Evolutionary conservation across 345 rosid genomes (phyloP).

Genomic region (Viola odorata): DNA sequence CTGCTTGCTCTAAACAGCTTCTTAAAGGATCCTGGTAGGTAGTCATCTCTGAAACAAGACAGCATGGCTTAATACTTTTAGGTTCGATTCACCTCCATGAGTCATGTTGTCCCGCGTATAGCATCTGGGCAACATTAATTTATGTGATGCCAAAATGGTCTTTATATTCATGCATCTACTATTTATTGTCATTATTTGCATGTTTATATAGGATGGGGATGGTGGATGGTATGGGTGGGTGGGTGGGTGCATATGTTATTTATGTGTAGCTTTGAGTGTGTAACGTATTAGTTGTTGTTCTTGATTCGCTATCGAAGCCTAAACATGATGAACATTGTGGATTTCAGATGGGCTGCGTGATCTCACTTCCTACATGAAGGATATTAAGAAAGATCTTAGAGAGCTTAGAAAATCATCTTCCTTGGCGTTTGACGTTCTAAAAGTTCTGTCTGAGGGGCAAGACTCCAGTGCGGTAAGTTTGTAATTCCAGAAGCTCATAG

Average conservation of each 20-base stretch:
- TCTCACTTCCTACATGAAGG: constrained; percentile 39
- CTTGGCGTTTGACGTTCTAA: constrained; percentile 52
- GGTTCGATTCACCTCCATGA: background rate
- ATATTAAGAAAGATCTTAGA: constrained; percentile 51
- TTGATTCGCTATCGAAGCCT: constrained; percentile 2
- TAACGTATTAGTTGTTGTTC: background rate
- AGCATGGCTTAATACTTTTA: background rate
- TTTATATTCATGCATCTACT: too few relatives aligned
- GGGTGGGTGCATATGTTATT: background rate
- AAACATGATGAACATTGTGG: constrained; percentile 9
- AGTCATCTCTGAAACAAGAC: background rate
- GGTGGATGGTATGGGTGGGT: background rate
- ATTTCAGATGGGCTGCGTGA: constrained; percentile 48
- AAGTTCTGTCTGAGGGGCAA: constrained; percentile 44
- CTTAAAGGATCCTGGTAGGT: constrained; percentile 47
- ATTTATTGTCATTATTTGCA: too few relatives aligned
- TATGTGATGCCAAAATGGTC: too few relatives aligned
- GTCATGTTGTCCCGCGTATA: too few relatives aligned
- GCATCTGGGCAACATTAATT: too few relatives aligned
- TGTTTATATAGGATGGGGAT: too few relatives aligned
- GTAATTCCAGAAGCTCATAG: constrained; percentile 6
- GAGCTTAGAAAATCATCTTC: constrained; percentile 56
- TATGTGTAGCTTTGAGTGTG: too few relatives aligned
- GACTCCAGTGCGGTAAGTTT: constrained; percentile 56
- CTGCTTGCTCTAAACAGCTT: constrained; percentile 62